Base-by-base conservation (phyloP, 257 asterid species). In the Plantago major region DNA sequence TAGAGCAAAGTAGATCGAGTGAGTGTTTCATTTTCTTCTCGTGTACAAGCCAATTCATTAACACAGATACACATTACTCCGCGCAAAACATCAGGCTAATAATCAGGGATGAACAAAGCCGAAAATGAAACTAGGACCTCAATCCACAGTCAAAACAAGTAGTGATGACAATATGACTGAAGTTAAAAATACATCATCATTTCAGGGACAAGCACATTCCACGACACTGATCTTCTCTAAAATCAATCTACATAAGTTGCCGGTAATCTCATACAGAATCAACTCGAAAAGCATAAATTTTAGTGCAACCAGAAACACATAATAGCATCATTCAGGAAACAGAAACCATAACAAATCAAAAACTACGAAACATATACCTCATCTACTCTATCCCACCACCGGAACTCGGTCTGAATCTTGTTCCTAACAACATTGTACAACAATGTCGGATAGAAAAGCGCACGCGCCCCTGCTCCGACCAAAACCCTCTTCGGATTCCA, bases 361-460 rank as follows among this genome's bases (percentile, higher is more conserved):
- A 61, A 42, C 53, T 33, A 52, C 44, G 55, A 11, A 42, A 11
- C 44, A 51, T 44, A 65, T 83, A 88, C 98, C 98, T 91, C 88
- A 62, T 91, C 92, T 65, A 91, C 92, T 73, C 86, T 76, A 76
- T 91, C 98, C 98, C 96, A 91, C 98, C 98, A 91, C 10, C 82
- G 95, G 71, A 91, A 91, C 80, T 88, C 98, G 4, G 96, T 11
- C 70, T 91, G 88, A 64, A 91, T 71, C 85, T 81, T 88, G 71
- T 91, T 88, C 60, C 98, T 75, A 33, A 91, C 76, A 76, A 91
- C 95, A 69, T 91, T 91, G 66, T 91, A 91, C 67, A 91, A 54
- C 84, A 91, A 76, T 44, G 98, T 91, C 7, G 98, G 98, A 74
- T 91, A 91, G 80, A 91, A 91, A 46, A 91, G 95, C 46, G 90